Evolutionary conservation across 306 rosid genomes (phyloP).

Genomic region (Echinosophora koreensis): DNA sequence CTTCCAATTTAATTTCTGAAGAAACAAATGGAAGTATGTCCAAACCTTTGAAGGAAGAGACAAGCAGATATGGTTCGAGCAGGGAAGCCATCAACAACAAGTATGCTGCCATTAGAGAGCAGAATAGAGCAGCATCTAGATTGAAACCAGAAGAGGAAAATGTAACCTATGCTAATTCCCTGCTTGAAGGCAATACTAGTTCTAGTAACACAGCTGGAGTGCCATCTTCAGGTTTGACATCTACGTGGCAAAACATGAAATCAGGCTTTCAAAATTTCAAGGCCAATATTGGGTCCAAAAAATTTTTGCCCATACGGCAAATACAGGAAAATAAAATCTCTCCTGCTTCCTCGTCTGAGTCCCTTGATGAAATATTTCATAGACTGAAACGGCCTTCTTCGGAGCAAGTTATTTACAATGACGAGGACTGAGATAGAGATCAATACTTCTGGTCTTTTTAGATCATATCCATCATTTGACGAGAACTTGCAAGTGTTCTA

Average conservation of each 20-base stretch:
- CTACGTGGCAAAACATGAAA: slow-evolving; percentile 85
- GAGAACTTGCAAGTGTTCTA: slow-evolving; percentile 32
- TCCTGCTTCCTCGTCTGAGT: slow-evolving; percentile 67
- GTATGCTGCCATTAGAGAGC: slow-evolving; percentile 81
- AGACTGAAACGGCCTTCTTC: slow-evolving; percentile 69
- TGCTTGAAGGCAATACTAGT: slow-evolving; percentile 51
- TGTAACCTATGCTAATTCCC: slow-evolving; percentile 59
- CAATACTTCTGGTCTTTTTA: slow-evolving; percentile 44
- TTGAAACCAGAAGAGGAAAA: slow-evolving; percentile 62
- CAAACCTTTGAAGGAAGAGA: slow-evolving; percentile 56
- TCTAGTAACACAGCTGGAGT: slow-evolving; percentile 50
- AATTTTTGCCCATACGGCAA: slow-evolving; percentile 74
- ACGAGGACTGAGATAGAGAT: slow-evolving; percentile 54
- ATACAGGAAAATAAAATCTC: slow-evolving; percentile 62
- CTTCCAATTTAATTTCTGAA: slow-evolving; percentile 53
- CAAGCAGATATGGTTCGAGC: slow-evolving; percentile 69
- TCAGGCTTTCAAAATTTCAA: slow-evolving; percentile 82
- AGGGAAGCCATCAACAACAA: slow-evolving; percentile 85
- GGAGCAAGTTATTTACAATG: slow-evolving; percentile 50
- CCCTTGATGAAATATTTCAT: slow-evolving; percentile 85
- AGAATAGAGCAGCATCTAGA: slow-evolving; percentile 64
- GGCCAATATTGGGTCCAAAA: slow-evolving; percentile 75
- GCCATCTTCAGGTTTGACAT: slow-evolving; percentile 68
- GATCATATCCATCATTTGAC: slow-evolving; percentile 49
- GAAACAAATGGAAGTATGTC: slow-evolving; percentile 53